Conservation (phyloP, 2,329 filamentous ascomycete genomes). For the Fusarium veterinarium region DNA sequence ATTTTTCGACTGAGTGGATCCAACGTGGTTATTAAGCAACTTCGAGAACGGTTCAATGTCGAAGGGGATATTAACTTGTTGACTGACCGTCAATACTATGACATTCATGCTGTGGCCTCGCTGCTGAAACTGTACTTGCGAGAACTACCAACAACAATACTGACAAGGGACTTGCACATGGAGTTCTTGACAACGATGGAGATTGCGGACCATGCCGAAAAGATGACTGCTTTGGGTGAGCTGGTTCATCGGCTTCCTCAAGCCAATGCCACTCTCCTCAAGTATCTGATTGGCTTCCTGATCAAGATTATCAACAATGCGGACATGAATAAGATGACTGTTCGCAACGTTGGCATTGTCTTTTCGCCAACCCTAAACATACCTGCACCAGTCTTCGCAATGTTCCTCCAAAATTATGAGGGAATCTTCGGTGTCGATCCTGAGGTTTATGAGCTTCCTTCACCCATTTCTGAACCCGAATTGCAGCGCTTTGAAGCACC, state of each 20-base stretch:
- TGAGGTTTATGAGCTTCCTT: constrained; percentile 70
- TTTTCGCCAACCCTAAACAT: constrained; percentile 98
- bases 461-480: constrained; percentile 55
- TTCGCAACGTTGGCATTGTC: constrained; percentile 96
- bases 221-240: constrained; percentile 79
- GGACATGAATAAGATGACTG: constrained; percentile 96
- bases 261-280: constrained; percentile 83
- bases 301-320: constrained; percentile 93
- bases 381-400: constrained; percentile 90
- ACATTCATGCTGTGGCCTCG: constrained; percentile 95
- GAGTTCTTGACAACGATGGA: constrained; percentile 90
- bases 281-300: constrained; percentile 87
- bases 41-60: constrained; percentile 92
- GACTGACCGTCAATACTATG: constrained; percentile 85
- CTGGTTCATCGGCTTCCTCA: constrained; percentile 84
- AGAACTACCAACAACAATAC: constrained; percentile 89
- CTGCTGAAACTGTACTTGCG: constrained; percentile 93
- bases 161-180: constrained; percentile 89
- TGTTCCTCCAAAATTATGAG: constrained; percentile 91
- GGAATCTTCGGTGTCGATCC: constrained; percentile 82
- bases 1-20: constrained; percentile 98
- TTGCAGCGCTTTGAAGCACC: constrained; percentile 48
- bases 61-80: constrained; percentile 93
- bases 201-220: constrained; percentile 78
- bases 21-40: constrained; percentile 89